A percentile compares a stretch with the other conserved stretches of the same genome.
phyloP scores from a whole-genome alignment of 73 alveolate species.

The Breviolum minutum region DNA sequence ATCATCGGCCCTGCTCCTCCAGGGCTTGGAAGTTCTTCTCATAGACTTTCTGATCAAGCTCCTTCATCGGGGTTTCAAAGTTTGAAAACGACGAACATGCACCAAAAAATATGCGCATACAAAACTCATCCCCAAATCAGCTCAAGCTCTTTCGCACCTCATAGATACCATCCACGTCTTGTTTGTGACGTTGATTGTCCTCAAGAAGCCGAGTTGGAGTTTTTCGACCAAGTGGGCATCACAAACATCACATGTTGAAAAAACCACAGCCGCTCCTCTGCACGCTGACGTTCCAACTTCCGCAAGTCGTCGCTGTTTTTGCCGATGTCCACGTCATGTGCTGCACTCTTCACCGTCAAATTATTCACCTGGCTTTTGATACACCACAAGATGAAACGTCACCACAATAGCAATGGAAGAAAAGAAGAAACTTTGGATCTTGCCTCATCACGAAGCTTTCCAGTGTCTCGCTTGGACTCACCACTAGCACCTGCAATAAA shows the following conservation, averaged over 20 bases:
- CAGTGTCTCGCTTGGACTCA: constrained; percentile 79
- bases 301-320: constrained; percentile 90
- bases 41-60: constrained; percentile 95
- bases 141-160: constrained; percentile 24
- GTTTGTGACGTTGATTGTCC: constrained; percentile 94
- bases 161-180: constrained; percentile 87
- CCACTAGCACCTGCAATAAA: constrained; percentile 71
- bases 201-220: background rate
- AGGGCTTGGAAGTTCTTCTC: constrained; percentile 93
- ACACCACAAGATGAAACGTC: background rate
- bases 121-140: background rate
- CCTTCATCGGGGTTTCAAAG: background rate
- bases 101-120: background rate
- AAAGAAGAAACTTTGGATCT: background rate
- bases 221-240: background rate
- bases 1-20: background rate
- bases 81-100: background rate
- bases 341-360: constrained; percentile 85
- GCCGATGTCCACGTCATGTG: constrained; percentile 94
- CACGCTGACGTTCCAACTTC: constrained; percentile 89
- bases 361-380: constrained; percentile 55
- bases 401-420: background rate
- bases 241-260: background rate
- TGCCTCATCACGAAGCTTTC: constrained; percentile 90
- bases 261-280: background rate